phyloP scores from a whole-genome alignment of 148 eudicot species.

The Selenicereus undatus region DNA sequence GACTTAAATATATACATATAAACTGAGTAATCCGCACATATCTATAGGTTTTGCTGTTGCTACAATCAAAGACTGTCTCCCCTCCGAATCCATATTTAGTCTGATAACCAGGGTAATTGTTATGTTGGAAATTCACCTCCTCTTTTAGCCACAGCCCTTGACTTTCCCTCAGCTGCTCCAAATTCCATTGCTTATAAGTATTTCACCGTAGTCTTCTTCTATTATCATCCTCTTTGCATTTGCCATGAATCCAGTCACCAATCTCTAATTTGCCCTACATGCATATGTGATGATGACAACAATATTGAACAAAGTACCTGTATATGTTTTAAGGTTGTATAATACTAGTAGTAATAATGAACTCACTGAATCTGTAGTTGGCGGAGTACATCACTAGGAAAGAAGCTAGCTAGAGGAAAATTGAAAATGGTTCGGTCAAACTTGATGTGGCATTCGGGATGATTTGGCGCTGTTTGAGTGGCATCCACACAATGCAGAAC shows the following conservation, averaged over 20 bases:
- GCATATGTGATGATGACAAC: no score
- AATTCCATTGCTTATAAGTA: constrained; percentile 18
- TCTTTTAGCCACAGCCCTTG: constrained; percentile 13
- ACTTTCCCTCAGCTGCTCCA: neutral
- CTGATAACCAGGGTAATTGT: constrained; percentile 17
- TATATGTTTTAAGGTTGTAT: no score
- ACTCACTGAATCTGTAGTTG: neutral
- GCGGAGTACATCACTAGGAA: neutral
- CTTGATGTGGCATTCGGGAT: neutral
- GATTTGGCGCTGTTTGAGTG: constrained; percentile 8
- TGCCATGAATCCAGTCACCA: constrained; percentile 12
- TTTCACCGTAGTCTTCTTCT: constrained; percentile 9
- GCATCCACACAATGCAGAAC: constrained; percentile 15
- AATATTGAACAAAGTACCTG: no score
- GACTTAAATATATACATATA: no score
- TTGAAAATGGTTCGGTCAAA: constrained; percentile 16
- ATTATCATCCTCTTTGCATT: constrained; percentile 21
- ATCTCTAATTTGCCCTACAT: neutral
- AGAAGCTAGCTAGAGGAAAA: constrained; percentile 14
- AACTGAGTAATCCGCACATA: no score
- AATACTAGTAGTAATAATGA: no score
- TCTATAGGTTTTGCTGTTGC: no score
- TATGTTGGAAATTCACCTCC: constrained; percentile 9
- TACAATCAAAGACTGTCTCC: constrained; percentile 19
- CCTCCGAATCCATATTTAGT: constrained; percentile 26